Evolutionary conservation across 805 yeast species (phyloP).

Genomic region (Candida krabiensis): DNA sequence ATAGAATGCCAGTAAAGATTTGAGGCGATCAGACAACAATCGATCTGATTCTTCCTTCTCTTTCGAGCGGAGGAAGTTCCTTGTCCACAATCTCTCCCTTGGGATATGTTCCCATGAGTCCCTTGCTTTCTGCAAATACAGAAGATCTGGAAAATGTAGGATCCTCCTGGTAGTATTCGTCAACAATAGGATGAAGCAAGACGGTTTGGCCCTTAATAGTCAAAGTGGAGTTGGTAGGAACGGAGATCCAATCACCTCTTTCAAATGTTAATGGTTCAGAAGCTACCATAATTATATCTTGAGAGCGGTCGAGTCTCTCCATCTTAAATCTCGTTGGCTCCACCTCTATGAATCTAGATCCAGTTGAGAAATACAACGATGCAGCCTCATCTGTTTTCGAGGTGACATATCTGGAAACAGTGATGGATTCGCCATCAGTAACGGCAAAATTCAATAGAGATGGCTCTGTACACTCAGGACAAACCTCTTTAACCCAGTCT

Average conservation of each 20-base stretch:
- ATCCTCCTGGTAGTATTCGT: slow-evolving; percentile 80
- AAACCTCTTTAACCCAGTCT: slow-evolving; percentile 71
- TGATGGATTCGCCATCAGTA: slow-evolving; percentile 86
- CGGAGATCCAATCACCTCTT: slow-evolving; percentile 95
- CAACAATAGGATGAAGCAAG: slow-evolving; percentile 84
- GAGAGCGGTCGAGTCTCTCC: slow-evolving; percentile 92
- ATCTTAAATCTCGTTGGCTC: slow-evolving; percentile 90
- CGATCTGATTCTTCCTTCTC: slow-evolving; percentile 56
- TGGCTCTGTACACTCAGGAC: slow-evolving; percentile 58
- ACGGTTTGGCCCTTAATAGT: slow-evolving; percentile 86
- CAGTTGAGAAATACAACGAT: slow-evolving; percentile 90
- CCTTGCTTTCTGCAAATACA: slow-evolving; percentile 84
- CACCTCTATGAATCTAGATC: slow-evolving; percentile 85
- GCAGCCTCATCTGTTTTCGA: slow-evolving; percentile 95
- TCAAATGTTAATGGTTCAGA: slow-evolving; percentile 96
- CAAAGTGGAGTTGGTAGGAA: slow-evolving; percentile 86
- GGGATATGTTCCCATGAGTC: slow-evolving; percentile 91
- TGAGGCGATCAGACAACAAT: slow-evolving; percentile 1
- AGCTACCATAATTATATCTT: slow-evolving; percentile 91
- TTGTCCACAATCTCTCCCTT: slow-evolving; percentile 48
- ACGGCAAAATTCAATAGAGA: slow-evolving; percentile 90
- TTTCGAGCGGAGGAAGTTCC: slow-evolving; percentile 73
- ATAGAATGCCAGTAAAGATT: not conserved
- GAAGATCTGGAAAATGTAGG: slow-evolving; percentile 70
- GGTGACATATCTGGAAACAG: slow-evolving; percentile 84